Evolutionary conservation across 2,329 filamentous ascomycete genomes (phyloP).

Genomic region (Pseudophaeomoniella oleicola): DNA sequence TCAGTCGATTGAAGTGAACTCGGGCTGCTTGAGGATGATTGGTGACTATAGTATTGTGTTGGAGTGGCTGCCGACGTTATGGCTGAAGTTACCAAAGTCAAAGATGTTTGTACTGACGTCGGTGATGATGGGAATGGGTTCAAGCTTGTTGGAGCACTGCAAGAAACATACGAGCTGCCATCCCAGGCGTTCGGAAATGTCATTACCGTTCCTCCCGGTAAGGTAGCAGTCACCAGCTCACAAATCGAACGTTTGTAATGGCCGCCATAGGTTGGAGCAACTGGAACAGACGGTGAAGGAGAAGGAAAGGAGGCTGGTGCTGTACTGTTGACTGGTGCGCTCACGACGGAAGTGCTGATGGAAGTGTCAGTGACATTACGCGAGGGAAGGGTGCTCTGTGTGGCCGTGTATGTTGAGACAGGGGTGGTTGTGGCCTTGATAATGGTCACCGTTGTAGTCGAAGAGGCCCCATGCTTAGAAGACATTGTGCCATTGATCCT

Average conservation of each 20-base stretch:
- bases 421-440: not conserved
- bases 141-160: not conserved
- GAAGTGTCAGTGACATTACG: not conserved
- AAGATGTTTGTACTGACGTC: too few species aligned
- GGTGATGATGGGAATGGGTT: too few species aligned
- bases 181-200: slow-evolving; percentile 13
- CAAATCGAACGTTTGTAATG: slow-evolving; percentile 4
- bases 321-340: not conserved
- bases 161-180: slow-evolving; percentile 7
- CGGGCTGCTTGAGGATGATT: too few species aligned
- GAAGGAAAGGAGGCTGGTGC: not conserved
- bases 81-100: too few species aligned
- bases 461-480: too few species aligned
- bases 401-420: not conserved
- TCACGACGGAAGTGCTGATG: not conserved
- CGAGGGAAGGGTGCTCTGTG: too few species aligned
- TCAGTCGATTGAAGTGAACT: too few species aligned
- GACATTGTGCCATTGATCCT: too few species aligned
- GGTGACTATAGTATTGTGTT: too few species aligned
- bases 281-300: not conserved
- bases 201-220: slow-evolving; percentile 7
- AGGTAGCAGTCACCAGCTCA: slow-evolving; percentile 10
- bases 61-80: too few species aligned
- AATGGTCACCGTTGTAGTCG: not conserved
- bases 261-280: not conserved